Percentiles rank a stretch among this genome's conserved stretches.
Evolutionary conservation across 225 moss, liverwort and hornwort genomes (phyloP).

Genomic region (Sphagnum contortum): DNA sequence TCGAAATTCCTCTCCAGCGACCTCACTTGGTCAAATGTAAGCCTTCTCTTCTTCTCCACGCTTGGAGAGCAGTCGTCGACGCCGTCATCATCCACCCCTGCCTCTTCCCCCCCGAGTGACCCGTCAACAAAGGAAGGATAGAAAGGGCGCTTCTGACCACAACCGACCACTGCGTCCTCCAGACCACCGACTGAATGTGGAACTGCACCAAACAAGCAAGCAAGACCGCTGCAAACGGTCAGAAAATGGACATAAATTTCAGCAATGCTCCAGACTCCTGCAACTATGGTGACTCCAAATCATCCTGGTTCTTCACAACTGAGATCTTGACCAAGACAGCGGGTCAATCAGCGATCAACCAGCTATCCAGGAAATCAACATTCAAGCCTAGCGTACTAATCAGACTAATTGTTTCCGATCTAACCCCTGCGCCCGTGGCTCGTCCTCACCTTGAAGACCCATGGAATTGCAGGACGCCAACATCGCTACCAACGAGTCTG

Average conservation of each 20-base stretch:
- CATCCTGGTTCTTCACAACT: too few relatives aligned
- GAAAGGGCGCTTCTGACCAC: slow-evolving; percentile 64
- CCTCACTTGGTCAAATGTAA: slow-evolving; percentile 84
- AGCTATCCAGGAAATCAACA: neutral
- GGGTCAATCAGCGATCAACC: neutral
- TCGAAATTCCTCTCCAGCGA: slow-evolving; percentile 87
- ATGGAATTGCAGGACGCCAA: slow-evolving; percentile 72
- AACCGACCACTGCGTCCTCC: slow-evolving; percentile 68
- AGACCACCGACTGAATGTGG: slow-evolving; percentile 49
- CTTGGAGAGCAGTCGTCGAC: slow-evolving; percentile 56
- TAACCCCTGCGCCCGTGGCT: too few relatives aligned
- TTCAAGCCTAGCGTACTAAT: too few relatives aligned
- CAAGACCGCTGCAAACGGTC: too few relatives aligned
- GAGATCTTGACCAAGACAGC: too few relatives aligned
- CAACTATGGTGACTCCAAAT: neutral
- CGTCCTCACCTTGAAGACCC: slow-evolving; percentile 46
- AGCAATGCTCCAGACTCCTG: too few relatives aligned
- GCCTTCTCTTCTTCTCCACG: slow-evolving; percentile 83
- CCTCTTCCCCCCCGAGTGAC: slow-evolving; percentile 24
- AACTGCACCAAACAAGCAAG: slow-evolving; percentile 21
- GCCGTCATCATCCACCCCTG: slow-evolving; percentile 48
- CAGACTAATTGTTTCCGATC: too few relatives aligned
- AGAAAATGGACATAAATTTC: too few relatives aligned
- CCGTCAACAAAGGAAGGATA: slow-evolving; percentile 55
- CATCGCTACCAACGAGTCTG: slow-evolving; percentile 88